Evolutionary conservation across 2,329 filamentous ascomycete genomes (phyloP).

Genomic region (Clonostachys chloroleuca): DNA sequence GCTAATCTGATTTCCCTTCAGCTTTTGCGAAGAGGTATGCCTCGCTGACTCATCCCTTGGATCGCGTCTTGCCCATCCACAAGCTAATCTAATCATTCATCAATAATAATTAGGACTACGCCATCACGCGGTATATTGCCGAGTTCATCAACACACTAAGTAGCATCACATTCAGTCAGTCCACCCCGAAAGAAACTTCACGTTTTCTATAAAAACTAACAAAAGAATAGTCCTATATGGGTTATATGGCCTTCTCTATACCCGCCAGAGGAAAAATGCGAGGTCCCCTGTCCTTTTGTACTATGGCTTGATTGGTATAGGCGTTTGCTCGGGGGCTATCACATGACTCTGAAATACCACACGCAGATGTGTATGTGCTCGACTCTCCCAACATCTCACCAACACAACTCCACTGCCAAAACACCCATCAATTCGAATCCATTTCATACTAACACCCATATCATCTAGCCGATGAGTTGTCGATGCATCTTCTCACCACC

Average conservation of each 20-base stretch:
- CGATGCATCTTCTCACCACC: slow-evolving; percentile 34
- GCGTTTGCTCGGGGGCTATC: slow-evolving; percentile 23
- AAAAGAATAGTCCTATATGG: slow-evolving; percentile 24
- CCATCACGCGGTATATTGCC: slow-evolving; percentile 33
- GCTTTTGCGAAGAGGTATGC: neutral
- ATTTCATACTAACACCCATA: slow-evolving; percentile 1
- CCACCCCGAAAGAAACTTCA: no score
- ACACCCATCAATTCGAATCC: no score
- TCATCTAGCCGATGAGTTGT: slow-evolving; percentile 26
- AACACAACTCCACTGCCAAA: no score
- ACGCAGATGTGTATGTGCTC: slow-evolving; percentile 23
- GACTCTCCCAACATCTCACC: rapidly evolving
- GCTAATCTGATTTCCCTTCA: neutral
- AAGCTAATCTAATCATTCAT: neutral
- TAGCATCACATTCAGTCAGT: slow-evolving; percentile 27
- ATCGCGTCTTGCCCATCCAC: slow-evolving; percentile 1
- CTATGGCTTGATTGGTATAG: slow-evolving; percentile 27
- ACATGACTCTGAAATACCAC: slow-evolving; percentile 26
- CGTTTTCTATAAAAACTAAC: no score
- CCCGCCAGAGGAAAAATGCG: slow-evolving; percentile 8
- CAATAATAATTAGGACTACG: slow-evolving; percentile 22
- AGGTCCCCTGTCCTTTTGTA: slow-evolving; percentile 25
- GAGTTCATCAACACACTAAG: slow-evolving; percentile 40
- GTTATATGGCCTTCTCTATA: slow-evolving; percentile 24
- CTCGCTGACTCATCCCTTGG: neutral